A percentile compares a stretch with the other conserved stretches of the same genome.
Evolutionary conservation across 495 filamentous ascomycete species (phyloP).

Genomic region (Aspergillus kassunensis): DNA sequence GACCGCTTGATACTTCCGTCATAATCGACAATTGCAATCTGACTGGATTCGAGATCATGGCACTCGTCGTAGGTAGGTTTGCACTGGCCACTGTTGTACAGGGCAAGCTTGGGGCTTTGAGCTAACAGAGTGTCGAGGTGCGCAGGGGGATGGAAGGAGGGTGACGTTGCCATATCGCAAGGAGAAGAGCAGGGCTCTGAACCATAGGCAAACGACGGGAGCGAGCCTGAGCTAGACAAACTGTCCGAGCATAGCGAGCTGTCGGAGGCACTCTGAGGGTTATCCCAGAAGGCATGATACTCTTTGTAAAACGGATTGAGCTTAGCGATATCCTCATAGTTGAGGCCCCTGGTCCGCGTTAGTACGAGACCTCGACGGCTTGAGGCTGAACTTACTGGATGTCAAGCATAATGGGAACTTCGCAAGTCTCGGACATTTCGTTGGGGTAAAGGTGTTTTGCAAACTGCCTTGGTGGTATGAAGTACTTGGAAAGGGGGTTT

Average conservation of each 20-base stretch:
- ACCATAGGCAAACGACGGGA: slow-evolving; percentile 3
- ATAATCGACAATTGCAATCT: slow-evolving; percentile 13
- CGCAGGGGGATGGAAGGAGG: background rate
- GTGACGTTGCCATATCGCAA: slow-evolving; percentile 1
- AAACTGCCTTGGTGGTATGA: background rate
- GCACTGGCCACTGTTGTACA: slow-evolving; percentile 10
- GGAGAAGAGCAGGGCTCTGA: background rate
- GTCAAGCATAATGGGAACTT: slow-evolving; percentile 16
- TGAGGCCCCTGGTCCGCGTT: slow-evolving; percentile 17
- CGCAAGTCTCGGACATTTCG: slow-evolving; percentile 8
- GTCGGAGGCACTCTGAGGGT: background rate
- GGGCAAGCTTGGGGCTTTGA: background rate
- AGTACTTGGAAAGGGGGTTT: background rate
- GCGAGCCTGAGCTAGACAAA: slow-evolving; percentile 11
- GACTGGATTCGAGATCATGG: slow-evolving; percentile 1
- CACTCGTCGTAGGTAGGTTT: slow-evolving; percentile 8
- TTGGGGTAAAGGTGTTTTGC: background rate
- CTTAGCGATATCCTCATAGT: slow-evolving; percentile 28
- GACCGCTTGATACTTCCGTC: background rate
- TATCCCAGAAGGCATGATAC: slow-evolving; percentile 19
- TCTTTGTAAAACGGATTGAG: slow-evolving; percentile 33
- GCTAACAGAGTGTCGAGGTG: background rate
- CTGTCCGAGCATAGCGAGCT: slow-evolving; percentile 2
- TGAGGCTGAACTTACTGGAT: slow-evolving; percentile 15
- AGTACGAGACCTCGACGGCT: slow-evolving; percentile 2